A percentile compares a stretch with the other conserved stretches of the same genome.
These are phyloP conservation scores for Stentor coeruleus DNA, from an alignment of 73 alveolate genomes.

Conservation along the genomic window DNA sequence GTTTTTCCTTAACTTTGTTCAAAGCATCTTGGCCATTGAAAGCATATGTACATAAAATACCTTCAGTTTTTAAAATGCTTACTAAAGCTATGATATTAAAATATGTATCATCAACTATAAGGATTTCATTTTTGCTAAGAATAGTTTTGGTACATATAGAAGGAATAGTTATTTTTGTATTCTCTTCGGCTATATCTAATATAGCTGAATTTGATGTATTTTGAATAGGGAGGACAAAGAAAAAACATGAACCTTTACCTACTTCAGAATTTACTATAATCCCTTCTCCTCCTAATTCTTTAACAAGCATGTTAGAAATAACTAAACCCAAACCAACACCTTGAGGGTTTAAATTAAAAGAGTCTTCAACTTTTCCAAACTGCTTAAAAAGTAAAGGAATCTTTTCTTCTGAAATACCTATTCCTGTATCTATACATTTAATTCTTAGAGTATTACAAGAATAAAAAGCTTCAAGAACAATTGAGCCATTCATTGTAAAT, in stretches of 20 bases:
- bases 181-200: too few relatives aligned
- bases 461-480: constrained; percentile 3
- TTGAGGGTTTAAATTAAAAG: background rate
- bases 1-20: background rate
- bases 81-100: constrained; percentile 18
- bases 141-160: background rate
- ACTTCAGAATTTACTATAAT: background rate
- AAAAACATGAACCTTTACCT: background rate
- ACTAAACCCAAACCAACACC: background rate
- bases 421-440: background rate
- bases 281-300: background rate
- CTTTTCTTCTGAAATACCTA: background rate
- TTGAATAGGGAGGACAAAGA: background rate
- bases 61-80: constrained; percentile 1
- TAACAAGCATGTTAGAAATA: background rate
- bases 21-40: constrained; percentile 25
- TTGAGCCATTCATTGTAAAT: constrained; percentile 38
- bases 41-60: background rate
- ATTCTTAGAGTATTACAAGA: background rate
- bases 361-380: background rate
- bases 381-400: background rate
- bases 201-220: too few relatives aligned
- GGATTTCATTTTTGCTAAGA: background rate
- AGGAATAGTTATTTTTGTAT: background rate
- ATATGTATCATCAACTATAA: constrained; percentile 25